Base-by-base conservation (phyloP, 2,329 filamentous ascomycete genomes). In the Penicillium italicum region DNA sequence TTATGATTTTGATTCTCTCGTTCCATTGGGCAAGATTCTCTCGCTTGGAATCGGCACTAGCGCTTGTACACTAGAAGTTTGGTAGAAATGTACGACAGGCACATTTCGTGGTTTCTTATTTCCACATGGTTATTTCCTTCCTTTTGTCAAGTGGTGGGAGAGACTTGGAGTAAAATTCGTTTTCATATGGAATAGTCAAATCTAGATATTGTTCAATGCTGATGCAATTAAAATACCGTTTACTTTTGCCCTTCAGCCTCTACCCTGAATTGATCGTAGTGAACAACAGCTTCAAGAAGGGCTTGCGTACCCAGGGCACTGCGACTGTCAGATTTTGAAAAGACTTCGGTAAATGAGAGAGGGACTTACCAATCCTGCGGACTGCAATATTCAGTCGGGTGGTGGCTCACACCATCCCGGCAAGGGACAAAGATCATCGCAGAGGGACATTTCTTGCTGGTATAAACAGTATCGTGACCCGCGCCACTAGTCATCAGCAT, bases 401-500 rank as follows among this genome's bases (percentile, higher is more conserved):
- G 80, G 63, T 85, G 83, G 57, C 79, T 83, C 18, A 85, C 72
- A 0, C 83, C 83, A 54, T 83, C 77, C 62, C 74, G 75, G 55
- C 80, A 84, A 10, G 82, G 82, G 7, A 85, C 80, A 57, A 86
- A 86, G n/a, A 85, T 83, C 83, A 86, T 85, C 16, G 80, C 77
- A 4, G 82, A 83, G 14, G 83, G 83, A 49, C 78, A 82, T 34
- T 73, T 73, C 50, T 78, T 75, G 55, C 77, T 82, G 11, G 82
- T 78, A 59, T 83, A 81, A 8, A 84, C 82, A 49, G 78, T 84
- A 59, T 85, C 83, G 67, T 85, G 82, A 0, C 83, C 83, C 11
- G 83, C 83, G 6, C 83, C 83, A 60, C 76, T 80, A 9, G 78
- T 82, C 77, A 85, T 82, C 20, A 67, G 65, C 59, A 74, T 71